Conservation (phyloP, 106 monocot species). For the Hemerocallis citrina region DNA sequence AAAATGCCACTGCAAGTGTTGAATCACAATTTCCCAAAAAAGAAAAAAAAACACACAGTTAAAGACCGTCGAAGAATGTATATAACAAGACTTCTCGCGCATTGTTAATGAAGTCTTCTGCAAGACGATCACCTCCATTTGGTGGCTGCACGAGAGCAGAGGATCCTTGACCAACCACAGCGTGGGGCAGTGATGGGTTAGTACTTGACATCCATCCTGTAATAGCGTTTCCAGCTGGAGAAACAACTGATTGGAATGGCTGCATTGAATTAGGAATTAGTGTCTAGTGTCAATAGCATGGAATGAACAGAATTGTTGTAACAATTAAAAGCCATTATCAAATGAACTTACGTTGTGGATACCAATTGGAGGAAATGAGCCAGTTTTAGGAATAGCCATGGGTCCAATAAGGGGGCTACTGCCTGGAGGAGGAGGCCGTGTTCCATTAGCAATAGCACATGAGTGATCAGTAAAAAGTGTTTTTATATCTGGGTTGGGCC, state of each 20-base stretch:
- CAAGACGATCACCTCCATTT: slow-evolving; percentile 36
- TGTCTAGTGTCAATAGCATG: neutral
- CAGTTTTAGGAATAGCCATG: slow-evolving; percentile 51
- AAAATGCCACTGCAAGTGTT: slow-evolving; percentile 52
- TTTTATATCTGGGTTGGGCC: too few relatives aligned
- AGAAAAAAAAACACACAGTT: too few relatives aligned
- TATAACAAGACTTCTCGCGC: too few relatives aligned
- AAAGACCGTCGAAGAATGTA: too few relatives aligned
- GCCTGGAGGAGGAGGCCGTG: slow-evolving; percentile 46
- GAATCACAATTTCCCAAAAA: neutral
- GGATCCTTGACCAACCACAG: slow-evolving; percentile 66
- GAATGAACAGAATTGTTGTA: neutral
- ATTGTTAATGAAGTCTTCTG: neutral
- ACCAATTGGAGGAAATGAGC: slow-evolving; percentile 67
- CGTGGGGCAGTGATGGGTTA: slow-evolving; percentile 64
- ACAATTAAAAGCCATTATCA: neutral
- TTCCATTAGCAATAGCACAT: slow-evolving; percentile 71
- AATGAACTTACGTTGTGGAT: slow-evolving; percentile 53
- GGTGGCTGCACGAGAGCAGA: slow-evolving; percentile 67
- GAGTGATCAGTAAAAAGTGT: slow-evolving; percentile 84
- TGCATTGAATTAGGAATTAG: slow-evolving; percentile 8
- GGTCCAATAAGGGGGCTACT: slow-evolving; percentile 65
- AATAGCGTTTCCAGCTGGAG: slow-evolving; percentile 68
- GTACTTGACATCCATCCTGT: slow-evolving; percentile 91
- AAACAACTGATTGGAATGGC: slow-evolving; percentile 87